Percentiles rank a stretch among this genome's conserved stretches.
These are phyloP conservation scores for Rhizomucor miehei DNA, from an alignment of 371 early-diverging fungal species.

Conservation along the genomic window DNA sequence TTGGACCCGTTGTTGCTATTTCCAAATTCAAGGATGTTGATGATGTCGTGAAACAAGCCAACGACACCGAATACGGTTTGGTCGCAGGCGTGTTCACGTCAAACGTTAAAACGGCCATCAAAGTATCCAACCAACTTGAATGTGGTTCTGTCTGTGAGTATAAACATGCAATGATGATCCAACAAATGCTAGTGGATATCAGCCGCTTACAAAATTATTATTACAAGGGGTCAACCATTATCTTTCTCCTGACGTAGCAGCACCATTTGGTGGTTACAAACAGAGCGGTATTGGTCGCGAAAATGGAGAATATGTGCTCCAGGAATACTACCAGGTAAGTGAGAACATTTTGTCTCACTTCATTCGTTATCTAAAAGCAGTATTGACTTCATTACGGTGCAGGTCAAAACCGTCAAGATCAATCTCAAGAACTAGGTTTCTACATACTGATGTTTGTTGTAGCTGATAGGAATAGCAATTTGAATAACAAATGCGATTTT, in stretches of 20 bases:
- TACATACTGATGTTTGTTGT: too few species aligned
- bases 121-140: slow-evolving; percentile 54
- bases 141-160: slow-evolving; percentile 22
- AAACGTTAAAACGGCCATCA: slow-evolving; percentile 65
- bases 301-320: slow-evolving; percentile 71
- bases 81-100: slow-evolving; percentile 83
- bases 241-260: slow-evolving; percentile 21
- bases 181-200: too few species aligned
- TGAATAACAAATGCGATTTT: too few species aligned
- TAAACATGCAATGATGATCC: neutral
- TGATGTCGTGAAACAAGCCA: slow-evolving; percentile 72
- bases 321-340: slow-evolving; percentile 54
- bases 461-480: too few species aligned
- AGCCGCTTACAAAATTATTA: too few species aligned
- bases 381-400: too few species aligned
- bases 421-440: too few species aligned
- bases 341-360: too few species aligned
- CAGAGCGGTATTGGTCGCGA: slow-evolving; percentile 83
- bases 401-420: too few species aligned
- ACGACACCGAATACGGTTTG: slow-evolving; percentile 73
- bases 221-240: slow-evolving; percentile 15
- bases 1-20: slow-evolving; percentile 80
- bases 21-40: slow-evolving; percentile 65
- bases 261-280: slow-evolving; percentile 84
- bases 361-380: too few species aligned